Evolutionary conservation across 495 filamentous ascomycete species (phyloP).

Genomic region (Amorphotheca resinae): DNA sequence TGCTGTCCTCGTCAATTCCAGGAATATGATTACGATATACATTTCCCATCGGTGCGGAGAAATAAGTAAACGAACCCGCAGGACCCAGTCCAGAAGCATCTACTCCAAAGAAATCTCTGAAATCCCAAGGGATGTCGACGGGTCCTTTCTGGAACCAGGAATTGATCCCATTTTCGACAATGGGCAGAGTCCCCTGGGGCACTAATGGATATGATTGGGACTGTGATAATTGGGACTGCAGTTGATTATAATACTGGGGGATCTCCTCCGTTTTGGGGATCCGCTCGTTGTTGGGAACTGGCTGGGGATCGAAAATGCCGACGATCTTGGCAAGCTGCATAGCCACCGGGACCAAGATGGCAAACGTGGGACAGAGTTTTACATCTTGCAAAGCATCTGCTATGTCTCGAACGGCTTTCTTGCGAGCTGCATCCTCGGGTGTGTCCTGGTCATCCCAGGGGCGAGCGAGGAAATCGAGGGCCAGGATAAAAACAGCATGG

Average conservation of each 20-base stretch:
- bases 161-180: conserved; percentile 6
- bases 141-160: conserved; percentile 15
- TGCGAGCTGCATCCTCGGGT: conserved; percentile 15
- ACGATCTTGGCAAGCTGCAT: conserved; percentile 20
- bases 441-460: conserved; percentile 13
- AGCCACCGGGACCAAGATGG: conserved; percentile 15
- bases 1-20: conserved; percentile 4
- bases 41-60: not conserved
- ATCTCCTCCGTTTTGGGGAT: not conserved
- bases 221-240: not conserved
- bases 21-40: not conserved
- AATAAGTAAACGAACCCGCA: not conserved
- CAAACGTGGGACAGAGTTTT: conserved; percentile 18
- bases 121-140: conserved; percentile 14
- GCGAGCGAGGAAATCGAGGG: conserved; percentile 19
- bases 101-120: conserved; percentile 17
- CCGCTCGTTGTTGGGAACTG: too few species aligned
- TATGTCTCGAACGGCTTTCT: conserved; percentile 14
- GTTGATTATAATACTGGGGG: not conserved
- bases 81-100: conserved; percentile 5
- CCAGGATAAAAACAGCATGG: conserved; percentile 19
- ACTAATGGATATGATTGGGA: not conserved
- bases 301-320: conserved; percentile 18
- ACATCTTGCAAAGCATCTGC: conserved; percentile 9
- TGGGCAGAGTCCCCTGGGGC: not conserved